Conservation (phyloP, 1,284 basidiomycete genomes). For the Vanrija pseudolonga region DNA sequence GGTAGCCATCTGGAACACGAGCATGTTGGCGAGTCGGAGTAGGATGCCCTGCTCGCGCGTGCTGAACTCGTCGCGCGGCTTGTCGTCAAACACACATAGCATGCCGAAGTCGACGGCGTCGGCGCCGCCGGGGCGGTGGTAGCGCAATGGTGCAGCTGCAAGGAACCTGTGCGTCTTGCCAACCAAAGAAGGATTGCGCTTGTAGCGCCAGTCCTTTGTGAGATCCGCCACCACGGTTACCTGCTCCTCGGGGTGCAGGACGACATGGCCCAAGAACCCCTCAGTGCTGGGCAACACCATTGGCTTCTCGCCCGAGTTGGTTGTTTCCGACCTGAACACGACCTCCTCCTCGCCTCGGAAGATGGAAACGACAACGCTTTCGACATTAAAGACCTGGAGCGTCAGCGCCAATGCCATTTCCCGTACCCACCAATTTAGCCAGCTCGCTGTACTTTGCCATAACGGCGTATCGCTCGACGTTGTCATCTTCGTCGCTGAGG, state of each 20-base stretch:
- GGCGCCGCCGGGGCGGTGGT: slow-evolving; percentile 16
- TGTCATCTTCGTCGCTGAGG: slow-evolving; percentile 19
- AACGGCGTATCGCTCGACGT: slow-evolving; percentile 23
- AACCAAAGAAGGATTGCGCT: slow-evolving; percentile 18
- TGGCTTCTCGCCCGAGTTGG: background rate
- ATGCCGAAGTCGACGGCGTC: slow-evolving; percentile 35
- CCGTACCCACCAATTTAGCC: slow-evolving; percentile 26
- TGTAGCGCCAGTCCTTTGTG: slow-evolving; percentile 38
- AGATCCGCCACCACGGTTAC: slow-evolving; percentile 32
- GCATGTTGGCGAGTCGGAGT: slow-evolving; percentile 40
- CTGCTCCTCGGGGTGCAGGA: slow-evolving; percentile 9
- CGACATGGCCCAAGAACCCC: slow-evolving; percentile 14
- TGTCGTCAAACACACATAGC: slow-evolving; percentile 27
- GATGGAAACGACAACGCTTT: slow-evolving; percentile 9
- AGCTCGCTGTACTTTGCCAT: slow-evolving; percentile 39
- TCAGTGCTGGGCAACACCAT: background rate
- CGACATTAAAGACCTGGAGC: slow-evolving; percentile 17
- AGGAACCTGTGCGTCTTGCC: slow-evolving; percentile 24
- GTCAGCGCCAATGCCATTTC: background rate
- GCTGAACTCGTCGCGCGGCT: slow-evolving; percentile 29
- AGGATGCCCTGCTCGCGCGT: slow-evolving; percentile 31
- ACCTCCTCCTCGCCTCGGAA: slow-evolving; percentile 10
- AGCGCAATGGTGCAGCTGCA: slow-evolving; percentile 36
- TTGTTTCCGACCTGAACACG: slow-evolving; percentile 1
- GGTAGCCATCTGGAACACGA: slow-evolving; percentile 43